phyloP scores from a whole-genome alignment of 306 rosid genomes.

The Alnus glutinosa region DNA sequence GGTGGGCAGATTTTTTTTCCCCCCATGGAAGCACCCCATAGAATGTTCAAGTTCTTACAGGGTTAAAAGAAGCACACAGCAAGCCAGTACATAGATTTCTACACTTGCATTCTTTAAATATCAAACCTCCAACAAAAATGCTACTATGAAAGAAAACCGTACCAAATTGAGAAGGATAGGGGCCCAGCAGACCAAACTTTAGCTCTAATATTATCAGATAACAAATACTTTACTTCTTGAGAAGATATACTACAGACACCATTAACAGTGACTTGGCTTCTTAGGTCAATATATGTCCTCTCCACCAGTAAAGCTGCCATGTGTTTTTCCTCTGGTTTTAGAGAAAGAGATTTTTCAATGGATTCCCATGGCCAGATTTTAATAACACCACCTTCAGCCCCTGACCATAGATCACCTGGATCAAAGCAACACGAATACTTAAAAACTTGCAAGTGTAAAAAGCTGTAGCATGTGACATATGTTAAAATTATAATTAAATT shows the following conservation, averaged over 20 bases:
- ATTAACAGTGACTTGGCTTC: constrained; percentile 82
- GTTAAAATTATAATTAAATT: no score
- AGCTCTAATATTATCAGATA: constrained; percentile 67
- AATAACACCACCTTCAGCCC: constrained; percentile 85
- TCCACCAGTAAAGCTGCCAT: constrained; percentile 98
- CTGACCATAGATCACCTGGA: constrained; percentile 95
- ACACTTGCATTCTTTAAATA: neutral
- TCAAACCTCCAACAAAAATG: neutral
- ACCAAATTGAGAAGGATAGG: constrained; percentile 88
- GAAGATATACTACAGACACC: constrained; percentile 91
- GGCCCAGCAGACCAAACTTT: constrained; percentile 84
- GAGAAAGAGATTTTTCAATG: constrained; percentile 82
- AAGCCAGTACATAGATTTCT: neutral
- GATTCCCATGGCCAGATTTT: constrained; percentile 99
- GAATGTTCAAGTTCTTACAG: neutral
- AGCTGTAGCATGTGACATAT: no score
- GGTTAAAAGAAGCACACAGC: neutral
- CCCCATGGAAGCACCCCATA: neutral
- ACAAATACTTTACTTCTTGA: constrained; percentile 84
- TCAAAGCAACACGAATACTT: constrained; percentile 19
- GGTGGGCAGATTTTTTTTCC: neutral
- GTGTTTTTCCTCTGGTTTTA: constrained; percentile 83
- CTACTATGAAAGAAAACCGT: constrained; percentile 19
- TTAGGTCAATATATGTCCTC: constrained; percentile 81
- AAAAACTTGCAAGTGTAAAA: neutral